Percentiles rank a stretch among this genome's conserved stretches.
These are phyloP conservation scores for Jatropha curcas DNA, from an alignment of 345 rosid genomes.

Conservation along the genomic window DNA sequence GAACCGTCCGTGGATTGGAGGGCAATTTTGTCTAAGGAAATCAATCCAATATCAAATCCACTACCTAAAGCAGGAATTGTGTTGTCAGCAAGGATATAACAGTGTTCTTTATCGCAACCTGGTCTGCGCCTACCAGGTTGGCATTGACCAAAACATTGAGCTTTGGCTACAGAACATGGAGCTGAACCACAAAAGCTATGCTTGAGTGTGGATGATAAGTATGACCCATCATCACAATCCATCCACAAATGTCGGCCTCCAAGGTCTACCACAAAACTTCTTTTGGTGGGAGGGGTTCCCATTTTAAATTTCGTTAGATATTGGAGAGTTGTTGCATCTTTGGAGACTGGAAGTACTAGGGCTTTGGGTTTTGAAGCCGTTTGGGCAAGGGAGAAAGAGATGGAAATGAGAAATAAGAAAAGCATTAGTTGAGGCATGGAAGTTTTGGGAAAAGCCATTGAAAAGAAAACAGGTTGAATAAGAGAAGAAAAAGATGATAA, in stretches of 20 bases:
- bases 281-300: constrained; percentile 21
- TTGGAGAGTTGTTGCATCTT: constrained; percentile 26
- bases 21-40: constrained; percentile 10
- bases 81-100: neutral
- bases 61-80: neutral
- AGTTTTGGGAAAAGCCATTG: neutral
- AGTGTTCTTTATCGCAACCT: neutral
- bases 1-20: constrained; percentile 11
- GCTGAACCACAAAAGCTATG: constrained; percentile 15
- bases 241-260: constrained; percentile 17
- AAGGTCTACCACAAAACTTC: neutral
- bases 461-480: neutral
- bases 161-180: constrained; percentile 17
- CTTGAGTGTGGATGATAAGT: constrained; percentile 15
- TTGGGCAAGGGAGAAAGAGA: constrained; percentile 7
- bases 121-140: neutral
- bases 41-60: neutral
- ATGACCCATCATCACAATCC: constrained; percentile 1
- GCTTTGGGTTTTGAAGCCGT: constrained; percentile 22
- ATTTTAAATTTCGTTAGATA: constrained; percentile 24
- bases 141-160: neutral
- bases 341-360: constrained; percentile 24
- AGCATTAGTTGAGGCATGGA: neutral
- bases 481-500: too few species aligned
- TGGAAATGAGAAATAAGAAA: neutral